Conservation (phyloP, 2,329 filamentous ascomycete genomes). For the Rhinocladiella similis region DNA sequence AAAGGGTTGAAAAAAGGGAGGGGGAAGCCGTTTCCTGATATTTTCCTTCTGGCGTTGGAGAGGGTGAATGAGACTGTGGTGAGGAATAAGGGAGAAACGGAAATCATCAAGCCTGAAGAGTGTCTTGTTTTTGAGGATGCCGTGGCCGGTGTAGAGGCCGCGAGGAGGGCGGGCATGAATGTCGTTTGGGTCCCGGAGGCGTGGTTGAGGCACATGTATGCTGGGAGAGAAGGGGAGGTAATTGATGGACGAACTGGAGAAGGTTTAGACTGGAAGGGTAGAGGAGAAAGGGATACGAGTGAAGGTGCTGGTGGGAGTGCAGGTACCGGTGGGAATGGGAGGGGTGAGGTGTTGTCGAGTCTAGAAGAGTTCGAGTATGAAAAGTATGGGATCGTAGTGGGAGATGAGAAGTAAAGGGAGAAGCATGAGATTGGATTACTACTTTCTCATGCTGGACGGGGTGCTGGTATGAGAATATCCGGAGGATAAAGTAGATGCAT, state of each 20-base stretch:
- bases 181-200: slow-evolving; percentile 89
- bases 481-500: no score
- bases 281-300: slow-evolving; percentile 41
- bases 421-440: no score
- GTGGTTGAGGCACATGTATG: slow-evolving; percentile 72
- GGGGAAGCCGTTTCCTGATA: slow-evolving; percentile 91
- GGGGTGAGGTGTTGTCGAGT: slow-evolving; percentile 52
- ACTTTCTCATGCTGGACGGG: no score
- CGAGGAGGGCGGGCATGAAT: slow-evolving; percentile 87
- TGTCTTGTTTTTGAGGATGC: slow-evolving; percentile 96
- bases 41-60: slow-evolving; percentile 82
- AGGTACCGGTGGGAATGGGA: slow-evolving; percentile 57
- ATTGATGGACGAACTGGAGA: slow-evolving; percentile 78
- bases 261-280: slow-evolving; percentile 44
- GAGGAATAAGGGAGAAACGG: slow-evolving; percentile 28
- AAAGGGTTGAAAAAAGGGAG: slow-evolving; percentile 70
- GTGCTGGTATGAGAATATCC: no score
- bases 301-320: slow-evolving; percentile 49
- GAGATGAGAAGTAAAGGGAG: neutral
- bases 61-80: slow-evolving; percentile 75
- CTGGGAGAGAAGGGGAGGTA: slow-evolving; percentile 74
- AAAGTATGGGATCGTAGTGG: slow-evolving; percentile 53
- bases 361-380: slow-evolving; percentile 62
- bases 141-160: slow-evolving; percentile 87
- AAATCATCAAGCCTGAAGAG: slow-evolving; percentile 77